Base-by-base conservation (phyloP, 2,329 filamentous ascomycete species). In the Gaeumannomyces tritici region DNA sequence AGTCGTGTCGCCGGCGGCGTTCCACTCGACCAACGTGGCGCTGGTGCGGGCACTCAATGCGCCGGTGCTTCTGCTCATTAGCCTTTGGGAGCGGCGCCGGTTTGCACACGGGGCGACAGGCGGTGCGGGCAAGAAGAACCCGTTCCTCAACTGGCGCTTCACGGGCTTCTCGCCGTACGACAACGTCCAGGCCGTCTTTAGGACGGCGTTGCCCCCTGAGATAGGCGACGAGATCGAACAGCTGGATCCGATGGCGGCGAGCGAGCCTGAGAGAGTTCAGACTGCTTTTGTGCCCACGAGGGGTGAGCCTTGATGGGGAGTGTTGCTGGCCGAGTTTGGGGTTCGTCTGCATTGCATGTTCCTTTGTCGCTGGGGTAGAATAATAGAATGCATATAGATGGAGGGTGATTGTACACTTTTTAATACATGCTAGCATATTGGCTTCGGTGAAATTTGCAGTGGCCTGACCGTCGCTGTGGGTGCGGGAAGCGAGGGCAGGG, bases 1-100 rank as follows among this genome's bases (percentile, higher is more conserved):
- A 67, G 66, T 86, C 24, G 74, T 88, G 12, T 80, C 83, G 0
- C 81, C 85, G 2, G 79, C 84, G 24, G 83, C 83, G 76, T 90
- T 90, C 67, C 88, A 91, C 75, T 85, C 86, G 67, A 80, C 89
- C 71, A 89, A 91, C 70, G 87, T 90, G 62, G 82, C 83, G 61
- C 77, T 83, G 3, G 83, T 89, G 9, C 81, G 86, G 8, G 72
- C 80, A 0, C 76, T 89, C 64, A 90, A 91, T 69, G 79, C 82
- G 4, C 87, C 87, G 0, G 74, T 87, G 2, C 76, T 91, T 2
- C 73, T 90, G 1, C 68, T 83, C 21, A 84, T 90, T 59, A 79
- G 80, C 7, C 73, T 85, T 33, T 81, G 85, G 68, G 88, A 90
- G 73, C 80, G 88, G 21, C 78, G 77, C 0, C 79, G 78, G 21